Percentiles rank a stretch among this genome's conserved stretches.
phyloP scores from a whole-genome alignment of 257 asterid species.

The Nicotiana tomentosiformis region DNA sequence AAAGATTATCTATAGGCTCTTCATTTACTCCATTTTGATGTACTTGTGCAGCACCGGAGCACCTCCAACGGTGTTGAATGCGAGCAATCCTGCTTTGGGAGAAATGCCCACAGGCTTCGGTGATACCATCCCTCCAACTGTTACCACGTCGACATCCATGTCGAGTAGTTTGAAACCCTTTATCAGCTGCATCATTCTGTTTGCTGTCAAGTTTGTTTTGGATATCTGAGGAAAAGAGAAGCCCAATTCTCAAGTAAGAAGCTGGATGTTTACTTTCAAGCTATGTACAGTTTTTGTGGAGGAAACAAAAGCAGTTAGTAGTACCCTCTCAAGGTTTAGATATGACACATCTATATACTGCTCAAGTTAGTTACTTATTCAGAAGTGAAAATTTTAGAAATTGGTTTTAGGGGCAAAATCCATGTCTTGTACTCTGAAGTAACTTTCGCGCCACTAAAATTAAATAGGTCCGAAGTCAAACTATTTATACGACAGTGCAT shows the following conservation, averaged over 20 bases:
- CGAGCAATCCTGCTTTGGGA: slow-evolving; percentile 48
- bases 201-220: slow-evolving; percentile 25
- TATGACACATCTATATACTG: background rate
- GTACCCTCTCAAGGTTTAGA: background rate
- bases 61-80: slow-evolving; percentile 32
- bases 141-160: slow-evolving; percentile 28
- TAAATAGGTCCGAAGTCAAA: background rate
- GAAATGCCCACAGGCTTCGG: slow-evolving; percentile 38
- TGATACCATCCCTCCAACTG: slow-evolving; percentile 35
- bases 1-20: background rate
- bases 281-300: slow-evolving; percentile 24
- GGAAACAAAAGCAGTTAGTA: slow-evolving; percentile 9
- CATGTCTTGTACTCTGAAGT: no score
- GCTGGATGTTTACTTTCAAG: slow-evolving; percentile 14
- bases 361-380: background rate
- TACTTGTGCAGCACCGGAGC: slow-evolving; percentile 41
- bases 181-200: slow-evolving; percentile 29
- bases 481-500: background rate
- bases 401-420: background rate
- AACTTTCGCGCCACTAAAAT: background rate
- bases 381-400: background rate
- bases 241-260: slow-evolving; percentile 13
- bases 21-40: background rate
- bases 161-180: slow-evolving; percentile 38
- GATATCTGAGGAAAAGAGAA: slow-evolving; percentile 17